phyloP scores from a whole-genome alignment of 169 alveolate genomes.

The Babesia gibsoni region DNA sequence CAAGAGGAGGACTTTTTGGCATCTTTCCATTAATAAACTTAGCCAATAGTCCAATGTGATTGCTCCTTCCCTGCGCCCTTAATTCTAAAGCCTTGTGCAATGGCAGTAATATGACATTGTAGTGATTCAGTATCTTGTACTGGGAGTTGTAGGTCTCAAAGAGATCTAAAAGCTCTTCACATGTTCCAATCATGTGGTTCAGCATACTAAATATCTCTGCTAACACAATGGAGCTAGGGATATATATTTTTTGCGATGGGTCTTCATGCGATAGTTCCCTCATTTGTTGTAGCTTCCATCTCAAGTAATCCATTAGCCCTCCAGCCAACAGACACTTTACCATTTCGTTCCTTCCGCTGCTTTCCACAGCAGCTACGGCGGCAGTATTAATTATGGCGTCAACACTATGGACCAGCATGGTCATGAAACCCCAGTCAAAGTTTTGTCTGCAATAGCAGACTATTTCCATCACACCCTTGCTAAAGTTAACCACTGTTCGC shows the following conservation, averaged over 20 bases:
- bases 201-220: conserved; percentile 60
- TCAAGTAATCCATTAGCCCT: conserved; percentile 58
- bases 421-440: conserved; percentile 69
- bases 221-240: conserved; percentile 32
- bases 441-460: conserved; percentile 63
- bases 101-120: conserved; percentile 58
- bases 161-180: conserved; percentile 54
- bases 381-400: conserved; percentile 39
- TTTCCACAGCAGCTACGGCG: not conserved
- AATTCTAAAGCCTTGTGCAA: conserved; percentile 38
- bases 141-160: conserved; percentile 40
- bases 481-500: conserved; percentile 39
- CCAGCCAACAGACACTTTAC: conserved; percentile 41
- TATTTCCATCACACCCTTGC: conserved; percentile 60
- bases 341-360: not conserved
- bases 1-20: not conserved
- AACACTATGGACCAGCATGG: conserved; percentile 50
- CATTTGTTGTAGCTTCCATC: conserved; percentile 52
- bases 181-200: conserved; percentile 49
- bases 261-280: not conserved
- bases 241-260: conserved; percentile 6
- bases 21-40: not conserved
- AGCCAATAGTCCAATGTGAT: not conserved
- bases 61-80: not conserved
- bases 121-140: conserved; percentile 37